Base-by-base conservation (phyloP, 148 eudicot species). In the Polygonum maritimum region DNA sequence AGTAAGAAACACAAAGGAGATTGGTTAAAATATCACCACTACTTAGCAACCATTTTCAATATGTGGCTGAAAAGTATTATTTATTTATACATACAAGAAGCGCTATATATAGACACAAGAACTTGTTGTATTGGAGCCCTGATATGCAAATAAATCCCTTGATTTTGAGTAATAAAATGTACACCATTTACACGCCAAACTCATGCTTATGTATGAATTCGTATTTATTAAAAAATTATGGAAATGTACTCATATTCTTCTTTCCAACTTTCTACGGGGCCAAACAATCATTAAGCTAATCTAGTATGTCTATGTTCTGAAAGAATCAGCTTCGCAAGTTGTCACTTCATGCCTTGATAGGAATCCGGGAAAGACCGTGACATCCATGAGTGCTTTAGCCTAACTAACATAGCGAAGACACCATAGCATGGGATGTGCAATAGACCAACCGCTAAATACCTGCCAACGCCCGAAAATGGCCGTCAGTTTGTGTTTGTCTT, bases 391-490 rank as follows among this genome's bases (percentile, higher is more conserved):
- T 81, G 83, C 79, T 91, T 94, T 76, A 87, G 5, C 79, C 80
- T 86, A 26, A 85, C 80, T 70, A 92, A 76, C 36, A 90, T 79
- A 54, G 79, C 82, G 60, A 87, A 87, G 35, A 85, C 7, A 35
- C 89, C 89, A 65, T 75, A 94, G 81, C 89, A 89, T 35, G 91
- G 98, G 73, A 94, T 52, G 62, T 82, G 90, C 75, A 92, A 48
- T 78, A 86, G 63, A 36, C 92, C 93, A 21, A 93, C 89, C 3
- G 78, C 85, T 41, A 81, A 44, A 40, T 90, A 93, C 96, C 98
- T 92, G 86, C 47, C 79, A 49, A 70, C 48, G 31, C 19, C 51
- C 54, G 38, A 77, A 79, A 36, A 16, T 38, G 40, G 22, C 11
- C n/a, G 16, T 67, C 16, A 67, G 44, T 3, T 35, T 65, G 44